Evolutionary conservation across 2,329 filamentous ascomycete species (phyloP).

Genomic region (Microdochium paspali): DNA sequence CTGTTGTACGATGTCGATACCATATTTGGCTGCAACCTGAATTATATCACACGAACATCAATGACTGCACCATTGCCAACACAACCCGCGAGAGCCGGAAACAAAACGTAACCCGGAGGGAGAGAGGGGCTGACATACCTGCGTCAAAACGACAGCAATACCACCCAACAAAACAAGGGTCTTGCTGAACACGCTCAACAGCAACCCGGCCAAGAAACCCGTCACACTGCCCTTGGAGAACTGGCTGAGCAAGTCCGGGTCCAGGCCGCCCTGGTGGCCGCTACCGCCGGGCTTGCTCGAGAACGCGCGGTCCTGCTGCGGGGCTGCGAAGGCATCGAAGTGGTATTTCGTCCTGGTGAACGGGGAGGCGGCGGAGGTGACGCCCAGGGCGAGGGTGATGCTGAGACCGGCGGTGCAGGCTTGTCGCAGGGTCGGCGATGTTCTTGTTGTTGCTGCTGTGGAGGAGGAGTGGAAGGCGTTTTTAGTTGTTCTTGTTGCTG

Average conservation of each 20-base stretch:
- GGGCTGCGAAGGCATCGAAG: not conserved
- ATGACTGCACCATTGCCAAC: not conserved
- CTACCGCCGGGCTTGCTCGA: constrained; percentile 9
- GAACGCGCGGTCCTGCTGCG: constrained; percentile 1
- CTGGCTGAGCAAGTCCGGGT: constrained; percentile 32
- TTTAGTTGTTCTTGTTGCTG: too few species aligned
- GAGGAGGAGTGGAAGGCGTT: too few species aligned
- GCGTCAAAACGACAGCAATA: constrained; percentile 41
- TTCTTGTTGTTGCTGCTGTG: constrained; percentile 3
- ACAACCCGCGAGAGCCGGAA: not conserved
- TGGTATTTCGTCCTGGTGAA: constrained; percentile 6
- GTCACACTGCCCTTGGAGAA: constrained; percentile 45
- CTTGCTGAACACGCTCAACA: constrained; percentile 62
- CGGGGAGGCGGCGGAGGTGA: constrained; percentile 17
- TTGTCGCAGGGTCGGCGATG: constrained; percentile 17
- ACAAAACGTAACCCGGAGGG: not conserved
- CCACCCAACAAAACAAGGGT: constrained; percentile 60
- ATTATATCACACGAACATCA: not conserved
- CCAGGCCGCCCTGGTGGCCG: constrained; percentile 8
- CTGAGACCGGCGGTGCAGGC: constrained; percentile 22
- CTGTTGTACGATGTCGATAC: constrained; percentile 20
- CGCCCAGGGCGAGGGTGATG: constrained; percentile 20
- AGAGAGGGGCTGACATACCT: not conserved
- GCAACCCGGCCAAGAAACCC: constrained; percentile 53
- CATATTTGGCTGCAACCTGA: constrained; percentile 23